phyloP scores from a whole-genome alignment of 1,284 basidiomycete genomes.

The Bondarzewia mesenterica region DNA sequence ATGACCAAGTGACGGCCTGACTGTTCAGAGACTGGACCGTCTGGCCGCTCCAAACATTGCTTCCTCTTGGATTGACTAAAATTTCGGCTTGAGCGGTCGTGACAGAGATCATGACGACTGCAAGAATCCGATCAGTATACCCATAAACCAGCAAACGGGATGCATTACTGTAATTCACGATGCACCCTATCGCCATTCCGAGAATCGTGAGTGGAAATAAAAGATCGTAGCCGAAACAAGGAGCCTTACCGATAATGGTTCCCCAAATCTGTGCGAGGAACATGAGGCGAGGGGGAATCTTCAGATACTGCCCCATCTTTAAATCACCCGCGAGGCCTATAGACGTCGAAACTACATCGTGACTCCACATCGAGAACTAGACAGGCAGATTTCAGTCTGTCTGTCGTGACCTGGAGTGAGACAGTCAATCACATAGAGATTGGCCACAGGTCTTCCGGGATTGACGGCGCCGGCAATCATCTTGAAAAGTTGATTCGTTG shows the following conservation, averaged over 20 bases:
- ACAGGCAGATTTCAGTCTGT: constrained; percentile 3
- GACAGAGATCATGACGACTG: too few species aligned
- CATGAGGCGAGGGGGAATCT: constrained; percentile 62
- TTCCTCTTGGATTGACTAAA: too few species aligned
- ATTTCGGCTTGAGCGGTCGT: too few species aligned
- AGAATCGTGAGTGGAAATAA: not conserved
- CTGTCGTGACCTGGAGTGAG: not conserved
- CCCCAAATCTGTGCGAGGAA: constrained; percentile 64
- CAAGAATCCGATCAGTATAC: too few species aligned
- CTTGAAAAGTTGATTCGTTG: too few species aligned
- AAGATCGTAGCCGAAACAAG: not conserved
- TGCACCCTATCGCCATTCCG: constrained; percentile 16
- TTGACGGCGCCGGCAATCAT: too few species aligned
- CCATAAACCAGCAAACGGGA: too few species aligned
- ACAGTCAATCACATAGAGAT: constrained; percentile 48
- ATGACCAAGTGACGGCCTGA: too few species aligned
- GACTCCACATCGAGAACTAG: constrained; percentile 59
- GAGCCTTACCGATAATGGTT: constrained; percentile 41
- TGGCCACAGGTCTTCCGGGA: too few species aligned
- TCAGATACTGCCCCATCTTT: constrained; percentile 68
- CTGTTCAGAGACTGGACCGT: too few species aligned
- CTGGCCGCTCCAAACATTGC: too few species aligned
- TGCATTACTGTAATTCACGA: constrained; percentile 14
- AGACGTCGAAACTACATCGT: constrained; percentile 46
- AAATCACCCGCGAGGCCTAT: constrained; percentile 48